These are phyloP conservation scores for Botrytis porri DNA, from an alignment of 2,329 filamentous ascomycete genomes.

Conservation along the genomic window DNA sequence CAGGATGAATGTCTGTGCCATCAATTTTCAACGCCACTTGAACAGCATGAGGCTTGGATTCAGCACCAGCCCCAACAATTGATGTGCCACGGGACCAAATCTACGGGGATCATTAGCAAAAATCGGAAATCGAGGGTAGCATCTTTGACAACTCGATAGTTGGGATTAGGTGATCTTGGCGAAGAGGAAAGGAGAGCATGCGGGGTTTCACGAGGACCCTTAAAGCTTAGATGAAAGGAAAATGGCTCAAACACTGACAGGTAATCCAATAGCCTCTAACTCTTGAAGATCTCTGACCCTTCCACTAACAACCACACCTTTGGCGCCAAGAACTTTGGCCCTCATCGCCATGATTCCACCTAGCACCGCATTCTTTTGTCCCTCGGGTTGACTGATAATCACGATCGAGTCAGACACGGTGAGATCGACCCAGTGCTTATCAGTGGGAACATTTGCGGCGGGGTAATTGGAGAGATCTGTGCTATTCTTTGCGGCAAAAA, in stretches of 20 bases:
- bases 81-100: constrained; percentile 57
- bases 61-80: constrained; percentile 55
- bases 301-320: constrained; percentile 64
- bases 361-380: constrained; percentile 66
- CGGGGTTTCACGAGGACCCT: not conserved
- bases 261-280: constrained; percentile 52
- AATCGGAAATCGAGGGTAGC: not conserved
- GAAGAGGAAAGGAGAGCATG: not conserved
- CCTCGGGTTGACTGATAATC: constrained; percentile 62
- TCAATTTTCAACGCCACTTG: constrained; percentile 46
- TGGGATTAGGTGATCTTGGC: not conserved
- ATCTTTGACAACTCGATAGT: not conserved
- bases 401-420: constrained; percentile 59
- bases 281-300: constrained; percentile 65
- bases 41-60: constrained; percentile 55
- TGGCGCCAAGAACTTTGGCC: constrained; percentile 60
- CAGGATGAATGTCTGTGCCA: constrained; percentile 46
- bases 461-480: constrained; percentile 35
- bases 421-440: constrained; percentile 67
- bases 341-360: constrained; percentile 75
- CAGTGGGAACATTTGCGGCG: constrained; percentile 51
- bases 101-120: constrained; percentile 33
- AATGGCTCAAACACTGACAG: constrained; percentile 44
- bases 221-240: not conserved
- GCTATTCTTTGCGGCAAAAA: constrained; percentile 60